Base-by-base conservation (phyloP, 2,329 filamentous ascomycete species). In the Aschersonia sp. region DNA sequence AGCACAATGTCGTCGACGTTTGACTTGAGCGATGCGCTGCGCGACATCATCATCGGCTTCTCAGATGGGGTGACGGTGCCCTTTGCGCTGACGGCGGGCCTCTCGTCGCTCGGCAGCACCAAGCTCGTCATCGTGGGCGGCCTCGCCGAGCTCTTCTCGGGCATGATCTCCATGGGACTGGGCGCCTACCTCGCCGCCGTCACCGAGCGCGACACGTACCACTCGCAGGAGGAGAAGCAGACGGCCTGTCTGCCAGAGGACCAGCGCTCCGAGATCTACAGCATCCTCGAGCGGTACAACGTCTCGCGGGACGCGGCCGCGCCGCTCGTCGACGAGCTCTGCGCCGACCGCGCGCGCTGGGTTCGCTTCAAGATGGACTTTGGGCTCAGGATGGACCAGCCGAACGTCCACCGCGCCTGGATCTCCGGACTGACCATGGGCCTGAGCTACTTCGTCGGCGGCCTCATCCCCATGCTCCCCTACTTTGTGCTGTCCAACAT, bases 1-100 rank as follows among this genome's bases (percentile, higher is more conserved):
- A 40, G 51, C 30, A 56, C 46, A 7, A 2, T 4, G 22, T 42
- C 48, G 46, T 46, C 50, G 9, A 55, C 61, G 50, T 54, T 60
- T 46, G 62, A 65, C 55, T 60, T 70, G 54, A 63, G 62, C 50
- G 65, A 68, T 48, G 57, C 78, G 46, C 63, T 81, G 12, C 71
- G 75, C 43, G 80, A 86, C 61, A 72, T 80, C 52, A 87, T 85
- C 50, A 81, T 89, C 54, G 85, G 85, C 47, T 79, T 88, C 55
- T 81, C 84, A 0, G 85, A 89, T 58, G 85, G 85, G 12, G 71
- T 89, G 55, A 89, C 85, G 0, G 85, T 89, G 0, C 85, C 85
- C 0, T 89, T 89, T 55, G 85, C 85, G 12, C 69, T 89, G 39
- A 87, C 83, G 0, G 85, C 85, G 0, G 85, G 85, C 11, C 70